Percentiles rank a stretch among this genome's conserved stretches.
These are phyloP conservation scores for Nakazawaea holstii DNA, from an alignment of 805 yeast species.

Conservation along the genomic window DNA sequence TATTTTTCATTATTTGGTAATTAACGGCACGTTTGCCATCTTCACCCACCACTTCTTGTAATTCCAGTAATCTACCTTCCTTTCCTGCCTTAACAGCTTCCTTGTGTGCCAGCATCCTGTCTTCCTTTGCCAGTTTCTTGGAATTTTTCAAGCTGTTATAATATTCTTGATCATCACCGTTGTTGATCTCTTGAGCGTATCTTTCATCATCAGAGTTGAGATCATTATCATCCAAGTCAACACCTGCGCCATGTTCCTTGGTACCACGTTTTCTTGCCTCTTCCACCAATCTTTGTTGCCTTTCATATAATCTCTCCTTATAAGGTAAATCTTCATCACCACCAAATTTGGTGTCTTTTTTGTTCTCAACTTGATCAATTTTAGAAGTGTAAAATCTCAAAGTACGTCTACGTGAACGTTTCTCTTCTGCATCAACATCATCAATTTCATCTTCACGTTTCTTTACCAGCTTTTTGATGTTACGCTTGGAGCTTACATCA, in stretches of 20 bases:
- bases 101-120: conserved; percentile 59
- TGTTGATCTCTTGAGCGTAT: conserved; percentile 33
- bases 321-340: conserved; percentile 94
- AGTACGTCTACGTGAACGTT: conserved; percentile 70
- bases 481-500: conserved; percentile 49
- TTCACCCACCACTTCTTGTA: conserved; percentile 59
- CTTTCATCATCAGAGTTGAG: conserved; percentile 41
- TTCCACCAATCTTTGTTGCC: conserved; percentile 81
- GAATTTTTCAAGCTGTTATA: conserved; percentile 49
- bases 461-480: conserved; percentile 34
- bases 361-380: conserved; percentile 77
- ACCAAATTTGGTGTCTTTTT: conserved; percentile 50
- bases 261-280: conserved; percentile 85
- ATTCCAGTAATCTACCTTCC: conserved; percentile 76
- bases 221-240: conserved; percentile 49
- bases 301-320: conserved; percentile 81
- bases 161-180: conserved; percentile 47
- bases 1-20: conserved; percentile 92
- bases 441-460: conserved; percentile 61
- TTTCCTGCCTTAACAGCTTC: conserved; percentile 73
- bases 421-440: conserved; percentile 83
- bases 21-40: conserved; percentile 93
- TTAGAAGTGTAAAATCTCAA: conserved; percentile 95
- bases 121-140: conserved; percentile 42
- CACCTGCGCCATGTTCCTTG: conserved; percentile 39